Evolutionary conservation across 495 filamentous ascomycete genomes (phyloP), one percentile per base, ranked within the genome.

Genomic region (Jackrogersella multiformis): DNA sequence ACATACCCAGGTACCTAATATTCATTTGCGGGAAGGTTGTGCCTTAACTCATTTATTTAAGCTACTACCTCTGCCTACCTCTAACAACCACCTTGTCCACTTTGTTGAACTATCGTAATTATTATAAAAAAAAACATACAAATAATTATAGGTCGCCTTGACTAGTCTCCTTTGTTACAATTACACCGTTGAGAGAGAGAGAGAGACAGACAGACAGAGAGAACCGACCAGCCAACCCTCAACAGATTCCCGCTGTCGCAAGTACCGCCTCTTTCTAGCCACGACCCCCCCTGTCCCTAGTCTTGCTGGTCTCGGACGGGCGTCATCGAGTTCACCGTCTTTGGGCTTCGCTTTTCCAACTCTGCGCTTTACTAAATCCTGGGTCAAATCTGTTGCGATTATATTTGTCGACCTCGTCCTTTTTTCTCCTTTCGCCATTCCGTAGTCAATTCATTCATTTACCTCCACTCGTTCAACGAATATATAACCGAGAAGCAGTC

Each of bases 241-340:
- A 68, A 63, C 64, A 56, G 54, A 67, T 65, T 61, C 13, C 13
- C 38, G 30, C 36, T 24, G 16, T 53, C 35, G 36, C 35, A 41
- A 42, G 26, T 21, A 36, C 46, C 54, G 39, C 28, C 49, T 51
- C 30, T 41, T 54, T 53, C 21, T 58, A 48, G 38, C 39, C 58
- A 64, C 42, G 36, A 7, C 26, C 48, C 51, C 63, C 63, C 63
- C 54, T 57, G 44, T 38, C 61, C 53, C 61, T 58, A 36, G 26
- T 30, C 26, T 7, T 7, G n/a, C 26, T 30, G 26, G 46, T 48
- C 32, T 60, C 32, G 44, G 24, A 44, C 41, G 15, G 45, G 66
- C 66, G 60, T 69, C 66, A 60, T 64, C 41, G 57, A 68, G 28
- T 42, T 63, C 66, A 69, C 66, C 66, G 66, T 61, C 58, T 64